Evolutionary conservation across 768 basidiomycete species (phyloP), one percentile per base, ranked within the genome.

Genomic region (Candolleomyces efflorescens): DNA sequence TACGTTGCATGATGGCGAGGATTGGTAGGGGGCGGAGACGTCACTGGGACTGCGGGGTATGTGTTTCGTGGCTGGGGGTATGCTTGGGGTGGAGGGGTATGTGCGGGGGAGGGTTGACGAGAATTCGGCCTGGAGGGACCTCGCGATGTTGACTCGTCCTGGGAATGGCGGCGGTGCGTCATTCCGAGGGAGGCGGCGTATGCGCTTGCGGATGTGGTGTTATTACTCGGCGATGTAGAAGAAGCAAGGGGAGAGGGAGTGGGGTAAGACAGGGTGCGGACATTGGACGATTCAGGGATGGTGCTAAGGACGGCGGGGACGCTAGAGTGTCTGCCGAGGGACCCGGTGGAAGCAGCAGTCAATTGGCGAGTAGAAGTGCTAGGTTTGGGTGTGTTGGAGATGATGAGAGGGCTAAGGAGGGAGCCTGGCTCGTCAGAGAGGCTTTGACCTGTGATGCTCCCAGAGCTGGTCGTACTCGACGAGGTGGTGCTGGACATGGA

Each of bases 351-450:
- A 64, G 64, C 24, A 63, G 60, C 51, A 36, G 57, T 20, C 5
- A 56, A 38, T 36, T 62, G 58, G 41, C 64, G 60, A 38, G 67
- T 36, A 24, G 66, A 66, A 23, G 67, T 24, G 45, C 47, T 38
- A 22, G 71, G 66, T 51, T 71, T 70, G 13, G 72, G 74, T 1
- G 75, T 75, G n/a, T 58, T 64, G 24, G 66, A 58, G 22, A 77
- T 65, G 38, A 78, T 66, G 45, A 82, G 65, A 0, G 80, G 80
- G 56, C 77, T 78, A n/a, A 81, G 75, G 47, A 78, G 73, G 59
- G 70, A 73, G 20, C 68, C 45, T 1, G 79, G 81, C 59, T 81
- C 80, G 9, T 80, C 79, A 15, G 77, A 75, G 38, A 80, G 24
- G 48, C 61, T 50, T 64, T 61, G 12, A 65, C 64, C 41, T 64